Base-by-base conservation (phyloP, 2,329 filamentous ascomycete genomes). In the Venturia aucupariae region DNA sequence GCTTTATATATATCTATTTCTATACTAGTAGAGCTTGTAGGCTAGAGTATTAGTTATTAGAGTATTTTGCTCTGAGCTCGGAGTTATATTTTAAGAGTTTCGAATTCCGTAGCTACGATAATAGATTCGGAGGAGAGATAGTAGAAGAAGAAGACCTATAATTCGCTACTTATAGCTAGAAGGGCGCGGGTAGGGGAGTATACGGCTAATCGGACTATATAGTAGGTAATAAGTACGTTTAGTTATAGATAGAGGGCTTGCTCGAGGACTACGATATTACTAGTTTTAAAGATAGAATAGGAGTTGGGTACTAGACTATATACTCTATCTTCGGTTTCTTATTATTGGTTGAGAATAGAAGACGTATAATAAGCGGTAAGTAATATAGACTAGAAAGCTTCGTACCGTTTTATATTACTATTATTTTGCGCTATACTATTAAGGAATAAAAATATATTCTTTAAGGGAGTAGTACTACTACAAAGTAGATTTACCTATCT, bases 81-180 rank as follows among this genome's bases (percentile, higher is more conserved):
- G 8, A 77, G 68, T 1, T 70, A 71, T 3, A 68, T 65, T 64
- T 75, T 76, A 6, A 74, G 67, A 6, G 55, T 65, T 19, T 67
- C 65, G 65, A 75, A 77, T n/a, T 73, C 71, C 17, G 70, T 69
- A 6, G 69, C 68, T 17, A 71, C 71, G n/a, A 60, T 44, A 32
- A 71, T 65, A 1, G 79, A 68, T 61, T 79, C 78, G 65, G 78
- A 75, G 0, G 71, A 74, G n/a, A 80, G 69, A 10, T 64, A 57
- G 64, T 78, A 75, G 0, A 71, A 75, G n/a, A n/a, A n/a, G 24
- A 79, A 68, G 5, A 79, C 71, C 78, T 77, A 80, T 19, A 75
- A 74, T 62, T 80, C 77, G 42, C 78, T 77, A 4, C 75, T 73
- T 0, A 79, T 73, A 35, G 77, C 77, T 17, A 80, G 69, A 5